Percentiles rank a stretch among this genome's conserved stretches.
phyloP scores from a whole-genome alignment of 192 early-diverging fungal species.

The Rhizoclosmatium sp. region DNA sequence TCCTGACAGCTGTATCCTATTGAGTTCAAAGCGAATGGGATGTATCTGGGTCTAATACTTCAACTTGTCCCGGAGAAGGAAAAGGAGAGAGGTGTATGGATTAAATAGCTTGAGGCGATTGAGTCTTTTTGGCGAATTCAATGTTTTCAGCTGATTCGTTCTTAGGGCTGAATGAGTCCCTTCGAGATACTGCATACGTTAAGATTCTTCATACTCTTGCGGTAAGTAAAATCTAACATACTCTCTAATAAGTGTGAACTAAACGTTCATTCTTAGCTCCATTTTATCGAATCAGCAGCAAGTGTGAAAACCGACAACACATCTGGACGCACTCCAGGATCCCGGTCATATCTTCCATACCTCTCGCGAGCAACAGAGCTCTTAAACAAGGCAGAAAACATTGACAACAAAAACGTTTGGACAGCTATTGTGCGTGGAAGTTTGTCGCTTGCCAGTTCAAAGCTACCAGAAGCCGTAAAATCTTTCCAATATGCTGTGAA shows the following conservation, averaged over 20 bases:
- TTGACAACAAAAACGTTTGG: slow-evolving; percentile 71
- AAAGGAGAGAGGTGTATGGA: too few species aligned
- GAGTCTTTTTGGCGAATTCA: too few species aligned
- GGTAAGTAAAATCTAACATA: background rate
- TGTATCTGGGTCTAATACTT: too few species aligned
- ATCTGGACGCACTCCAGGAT: background rate
- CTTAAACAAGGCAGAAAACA: slow-evolving; percentile 77
- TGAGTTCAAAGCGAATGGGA: too few species aligned
- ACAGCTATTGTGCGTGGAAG: slow-evolving; percentile 79
- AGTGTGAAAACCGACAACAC: background rate
- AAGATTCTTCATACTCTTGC: slow-evolving; percentile 29
- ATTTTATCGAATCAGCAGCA: slow-evolving; percentile 23
- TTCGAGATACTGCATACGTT: slow-evolving; percentile 15
- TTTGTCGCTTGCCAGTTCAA: slow-evolving; percentile 59
- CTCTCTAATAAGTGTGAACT: background rate
- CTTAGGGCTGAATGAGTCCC: background rate
- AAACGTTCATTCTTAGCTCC: background rate
- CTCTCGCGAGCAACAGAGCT: slow-evolving; percentile 70
- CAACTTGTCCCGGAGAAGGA: too few species aligned
- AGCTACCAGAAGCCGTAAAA: slow-evolving; percentile 62
- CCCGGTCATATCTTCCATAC: background rate
- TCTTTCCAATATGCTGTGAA: slow-evolving; percentile 60
- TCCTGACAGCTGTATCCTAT: too few species aligned
- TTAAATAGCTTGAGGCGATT: too few species aligned
- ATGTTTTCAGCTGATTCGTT: too few species aligned